Evolutionary conservation across 176 grass and related monocot genomes (phyloP).

Genomic region (Eleusine coracana): DNA sequence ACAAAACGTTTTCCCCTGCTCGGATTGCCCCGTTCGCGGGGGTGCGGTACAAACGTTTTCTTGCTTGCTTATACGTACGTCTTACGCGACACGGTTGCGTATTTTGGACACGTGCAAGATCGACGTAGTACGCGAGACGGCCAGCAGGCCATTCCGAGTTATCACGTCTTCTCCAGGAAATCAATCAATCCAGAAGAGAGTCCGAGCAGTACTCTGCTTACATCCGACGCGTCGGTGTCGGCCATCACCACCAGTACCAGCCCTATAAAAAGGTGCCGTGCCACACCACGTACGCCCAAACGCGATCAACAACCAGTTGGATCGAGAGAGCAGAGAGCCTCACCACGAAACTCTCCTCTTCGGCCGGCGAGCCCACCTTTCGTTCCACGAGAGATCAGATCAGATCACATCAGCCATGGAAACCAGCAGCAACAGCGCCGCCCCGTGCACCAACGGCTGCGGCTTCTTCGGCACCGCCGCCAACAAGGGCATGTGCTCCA

Average conservation of each 20-base stretch:
- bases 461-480: slow-evolving; percentile 63
- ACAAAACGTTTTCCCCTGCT: too few species aligned
- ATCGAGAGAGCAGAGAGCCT: neutral
- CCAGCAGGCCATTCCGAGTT: too few species aligned
- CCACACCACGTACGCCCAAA: neutral
- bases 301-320: neutral
- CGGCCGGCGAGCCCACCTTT: neutral
- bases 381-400: neutral
- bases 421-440: neutral
- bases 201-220: too few species aligned
- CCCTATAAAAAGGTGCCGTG: neutral
- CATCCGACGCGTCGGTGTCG: too few species aligned
- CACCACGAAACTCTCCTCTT: neutral
- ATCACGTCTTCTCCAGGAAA: too few species aligned
- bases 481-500: slow-evolving; percentile 59
- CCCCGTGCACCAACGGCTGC: slow-evolving; percentile 59
- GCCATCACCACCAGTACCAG: neutral
- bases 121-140: too few species aligned
- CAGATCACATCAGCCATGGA: neutral
- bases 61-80: too few species aligned
- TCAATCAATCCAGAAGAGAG: too few species aligned
- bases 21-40: too few species aligned
- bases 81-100: too few species aligned
- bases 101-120: too few species aligned
- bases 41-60: too few species aligned